Evolutionary conservation across 1,284 basidiomycete genomes (phyloP), one percentile per base, ranked within the genome.

Genomic region (Pseudozyma pruni): DNA sequence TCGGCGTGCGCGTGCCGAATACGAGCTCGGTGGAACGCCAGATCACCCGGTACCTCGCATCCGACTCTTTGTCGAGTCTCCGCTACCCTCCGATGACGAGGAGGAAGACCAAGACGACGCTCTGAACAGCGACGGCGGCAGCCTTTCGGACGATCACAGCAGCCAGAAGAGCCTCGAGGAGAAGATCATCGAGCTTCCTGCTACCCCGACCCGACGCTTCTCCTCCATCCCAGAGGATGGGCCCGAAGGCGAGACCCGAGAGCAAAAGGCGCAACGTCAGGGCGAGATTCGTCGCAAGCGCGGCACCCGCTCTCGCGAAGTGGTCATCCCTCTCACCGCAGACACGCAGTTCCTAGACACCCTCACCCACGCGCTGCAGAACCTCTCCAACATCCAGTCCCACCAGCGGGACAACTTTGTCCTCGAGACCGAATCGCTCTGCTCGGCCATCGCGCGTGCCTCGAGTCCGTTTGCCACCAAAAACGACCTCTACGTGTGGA

Each of bases 401-500:
- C 83, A 83, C 10, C 86, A 93, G 43, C 87, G 89, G 33, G 83
- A 84, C 7, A 84, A 88, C 17, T 94, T 96, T 81, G 85, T 86
- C 6, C 76, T 84, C 14, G 86, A 89, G 7, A 87, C 96, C 8
- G 72, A 85, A 17, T 76, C 83, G 0, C 87, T 97, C 3, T 89
- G 91, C 29, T 76, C 33, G 86, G 89, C 81, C 81, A 86, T 55
- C 79, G 87, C 32, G 8, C 71, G 77, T 13, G 83, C 77, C 9
- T 70, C 80, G 9, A 75, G 71, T 37, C 80, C 80, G 0, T 75
- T 67, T 25, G 71, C 75, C 1, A 45, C 69, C 19, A 86, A 86
- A 72, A 86, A 86, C 20, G 94, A 98, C 76, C 83, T 98, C n/a
- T 94, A 93, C 78, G 87, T 89, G 3, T 97, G 94, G 94, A 85